These are phyloP conservation scores for Hanseniaspora meyeri DNA, from an alignment of 805 yeast genomes.

Conservation along the genomic window DNA sequence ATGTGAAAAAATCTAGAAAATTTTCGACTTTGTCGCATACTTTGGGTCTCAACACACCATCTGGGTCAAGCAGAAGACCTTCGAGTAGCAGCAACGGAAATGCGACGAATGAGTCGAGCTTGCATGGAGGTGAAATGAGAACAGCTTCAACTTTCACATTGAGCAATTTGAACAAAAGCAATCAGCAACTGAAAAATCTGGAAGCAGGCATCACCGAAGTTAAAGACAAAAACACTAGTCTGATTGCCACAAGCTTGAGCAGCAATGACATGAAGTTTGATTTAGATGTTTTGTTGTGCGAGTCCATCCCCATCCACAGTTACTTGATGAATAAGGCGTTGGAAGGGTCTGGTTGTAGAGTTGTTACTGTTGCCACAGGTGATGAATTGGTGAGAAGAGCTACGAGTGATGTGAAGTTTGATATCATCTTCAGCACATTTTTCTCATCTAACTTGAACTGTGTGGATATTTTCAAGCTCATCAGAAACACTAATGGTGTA, in stretches of 20 bases:
- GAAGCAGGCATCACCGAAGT: background rate
- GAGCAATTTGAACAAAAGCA: background rate
- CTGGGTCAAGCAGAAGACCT: constrained; percentile 7
- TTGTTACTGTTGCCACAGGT: constrained; percentile 63
- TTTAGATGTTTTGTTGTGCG: constrained; percentile 68
- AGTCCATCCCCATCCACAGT: constrained; percentile 72
- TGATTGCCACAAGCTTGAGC: constrained; percentile 24
- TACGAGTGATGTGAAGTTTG: constrained; percentile 74
- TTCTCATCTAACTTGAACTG: constrained; percentile 56
- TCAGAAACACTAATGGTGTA: constrained; percentile 62
- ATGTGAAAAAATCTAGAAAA: constrained; percentile 3
- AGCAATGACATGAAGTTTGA: constrained; percentile 14
- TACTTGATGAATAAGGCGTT: constrained; percentile 52
- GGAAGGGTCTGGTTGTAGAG: constrained; percentile 64
- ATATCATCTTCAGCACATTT: constrained; percentile 65
- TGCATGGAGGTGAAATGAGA: background rate
- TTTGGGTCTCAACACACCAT: background rate
- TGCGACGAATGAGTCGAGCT: background rate
- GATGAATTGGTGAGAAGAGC: constrained; percentile 73
- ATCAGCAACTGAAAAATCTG: background rate
- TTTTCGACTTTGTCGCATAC: background rate
- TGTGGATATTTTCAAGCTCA: constrained; percentile 62
- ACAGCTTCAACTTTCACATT: background rate
- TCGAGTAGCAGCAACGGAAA: constrained; percentile 6
- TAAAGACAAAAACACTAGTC: constrained; percentile 16